A percentile compares a stretch with the other conserved stretches of the same genome.
Conservation (phyloP, 164 flowering plant species). For the Houttuynia cordata region DNA sequence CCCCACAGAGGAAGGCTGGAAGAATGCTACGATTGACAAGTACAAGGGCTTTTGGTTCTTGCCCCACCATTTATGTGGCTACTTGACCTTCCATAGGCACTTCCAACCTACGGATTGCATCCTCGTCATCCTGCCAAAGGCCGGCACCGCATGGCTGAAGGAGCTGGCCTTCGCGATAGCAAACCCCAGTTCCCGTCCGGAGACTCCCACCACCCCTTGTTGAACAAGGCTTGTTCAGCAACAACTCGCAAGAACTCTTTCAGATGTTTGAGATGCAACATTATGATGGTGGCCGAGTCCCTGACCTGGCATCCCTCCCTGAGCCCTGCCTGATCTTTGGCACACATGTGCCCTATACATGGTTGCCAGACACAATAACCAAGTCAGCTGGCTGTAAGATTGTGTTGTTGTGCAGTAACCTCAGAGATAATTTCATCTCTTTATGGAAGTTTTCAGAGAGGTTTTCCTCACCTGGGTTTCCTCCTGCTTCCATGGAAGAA, state of each 20-base stretch:
- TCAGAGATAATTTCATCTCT: constrained; percentile 5
- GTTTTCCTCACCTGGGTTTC: neutral
- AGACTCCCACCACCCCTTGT: neutral
- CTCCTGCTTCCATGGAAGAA: neutral
- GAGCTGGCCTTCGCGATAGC: constrained; percentile 1
- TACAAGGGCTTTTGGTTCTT: constrained; percentile 34
- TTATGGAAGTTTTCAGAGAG: constrained; percentile 3
- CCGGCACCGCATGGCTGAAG: constrained; percentile 1
- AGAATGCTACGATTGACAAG: neutral
- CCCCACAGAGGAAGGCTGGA: too few relatives aligned
- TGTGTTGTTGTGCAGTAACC: constrained; percentile 7
- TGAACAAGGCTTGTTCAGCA: neutral
- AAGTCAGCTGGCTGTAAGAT: neutral
- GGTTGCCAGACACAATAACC: neutral
- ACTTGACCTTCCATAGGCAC: constrained; percentile 19
- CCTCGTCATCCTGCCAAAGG: constrained; percentile 1
- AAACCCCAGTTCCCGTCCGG: neutral
- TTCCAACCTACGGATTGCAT: constrained; percentile 15
- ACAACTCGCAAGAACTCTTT: neutral
- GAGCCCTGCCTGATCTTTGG: constrained; percentile 3
- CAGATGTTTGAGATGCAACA: neutral
- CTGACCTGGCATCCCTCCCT: neutral
- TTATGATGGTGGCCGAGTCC: neutral
- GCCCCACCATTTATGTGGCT: constrained; percentile 14
- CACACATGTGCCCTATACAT: constrained; percentile 1